Evolutionary conservation across 1,284 basidiomycete genomes (phyloP), one percentile per base, ranked within the genome.

Genomic region (Pyrrhoderma noxium): DNA sequence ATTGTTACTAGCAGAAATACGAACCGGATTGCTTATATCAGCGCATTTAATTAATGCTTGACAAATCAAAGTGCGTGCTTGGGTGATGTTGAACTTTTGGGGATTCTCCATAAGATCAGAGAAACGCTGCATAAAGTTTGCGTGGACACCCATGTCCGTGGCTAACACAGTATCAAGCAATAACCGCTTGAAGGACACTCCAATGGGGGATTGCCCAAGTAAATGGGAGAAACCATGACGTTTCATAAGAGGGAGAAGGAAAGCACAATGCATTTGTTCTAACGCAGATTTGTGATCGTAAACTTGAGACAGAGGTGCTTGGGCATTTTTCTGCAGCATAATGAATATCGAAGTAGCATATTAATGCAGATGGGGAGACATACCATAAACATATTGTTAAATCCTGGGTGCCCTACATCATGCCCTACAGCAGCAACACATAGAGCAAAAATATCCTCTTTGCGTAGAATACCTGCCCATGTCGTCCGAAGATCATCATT

Each of bases 1-100:
- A 41, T 22, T 14, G 25, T 11, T 25, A 34, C 16, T 27, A 45
- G 25, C 3, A 16, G 16, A 41, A n/a, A 13, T 14, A 52, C 87
- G 57, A 65, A 95, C 91, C 9, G 93, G 93, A 66, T 97, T 97
- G 64, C 89, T 93, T 62, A 97, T 97, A 69, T 97, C 93, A 9
- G 92, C 92, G 62, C 93, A 95, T 67, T 97, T 97, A 67, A 97
- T 85, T 47, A 97, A 71, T 3, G 88, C 88, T 61, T 96, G 90
- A 62, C 89, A 93, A n/a, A 93, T 67, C 51, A 94, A 67, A 21
- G 89, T 71, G 56, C 86, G 77, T 54, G 82, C 75, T 52, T 72
- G 68, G 53, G 66, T 65, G 27, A 73, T 51, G 31, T 73, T 64
- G 9, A 64, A 65, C 9, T 67, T 63, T 19, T 69, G 68, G 16